Base-by-base conservation (phyloP, 1,139 yeast genomes). In the Diutina rugosa region DNA sequence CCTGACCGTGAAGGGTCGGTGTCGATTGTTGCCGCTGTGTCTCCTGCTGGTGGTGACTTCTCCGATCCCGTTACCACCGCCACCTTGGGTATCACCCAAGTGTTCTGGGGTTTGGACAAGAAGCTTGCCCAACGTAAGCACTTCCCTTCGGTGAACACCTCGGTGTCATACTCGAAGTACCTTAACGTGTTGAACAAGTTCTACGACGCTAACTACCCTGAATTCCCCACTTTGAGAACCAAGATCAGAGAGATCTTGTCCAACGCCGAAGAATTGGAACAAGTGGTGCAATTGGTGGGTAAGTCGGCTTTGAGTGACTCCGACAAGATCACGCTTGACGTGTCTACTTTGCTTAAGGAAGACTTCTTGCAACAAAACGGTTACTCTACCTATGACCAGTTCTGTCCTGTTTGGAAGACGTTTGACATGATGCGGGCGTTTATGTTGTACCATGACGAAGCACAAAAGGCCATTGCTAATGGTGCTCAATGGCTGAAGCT, bases 1-100 rank as follows among this genome's bases (percentile, higher is more conserved):
- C 99, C 99, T 61, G 87, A 89, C 65, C 90, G 99, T 79, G 69
- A 82, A 64, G 99, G 99, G 60, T 91, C 98, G 46, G 99, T 93
- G 62, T 93, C 99, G 32, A 93, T 93, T 72, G 99, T 93, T 67
- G 99, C 99, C 59, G 99, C 99, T 64, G 99, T 93, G 55, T 91
- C 98, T 8, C 99, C 99, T 64, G 98, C 99, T 59, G 99, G 99
- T 84, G 99, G 99, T 85, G 99, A 93, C 80, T 91, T 93, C 85
- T 93, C 99, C 26, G 99, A 93, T 77, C 99, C 99, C 53, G 99
- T 93, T 64, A 93, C 99, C 47, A 93, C 98, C 45, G 83, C 99
- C 12, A 93, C 99, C 54, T 82, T 93, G 68, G 97, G 97, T 85
- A 93, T 93, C 66, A 95, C 99, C 46, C 99, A 93, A 78, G 99